Percentiles rank a stretch among this genome's conserved stretches.
These are phyloP conservation scores for Penicillium maclennaniae DNA, from an alignment of 495 filamentous ascomycete species.

Conservation along the genomic window DNA sequence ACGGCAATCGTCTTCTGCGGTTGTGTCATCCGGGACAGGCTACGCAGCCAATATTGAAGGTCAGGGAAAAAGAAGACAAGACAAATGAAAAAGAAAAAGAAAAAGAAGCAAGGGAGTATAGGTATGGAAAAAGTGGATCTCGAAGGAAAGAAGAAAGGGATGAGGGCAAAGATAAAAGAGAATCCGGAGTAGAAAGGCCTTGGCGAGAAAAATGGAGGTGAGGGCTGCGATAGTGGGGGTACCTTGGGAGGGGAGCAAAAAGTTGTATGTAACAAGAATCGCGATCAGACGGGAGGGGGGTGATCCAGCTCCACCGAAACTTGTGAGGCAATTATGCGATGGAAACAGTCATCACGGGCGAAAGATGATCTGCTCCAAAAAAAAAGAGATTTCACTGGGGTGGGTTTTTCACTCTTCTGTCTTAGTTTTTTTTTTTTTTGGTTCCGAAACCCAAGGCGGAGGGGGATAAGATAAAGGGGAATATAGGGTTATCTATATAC, in stretches of 20 bases:
- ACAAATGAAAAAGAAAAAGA: too few relatives aligned
- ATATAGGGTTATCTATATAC: neutral
- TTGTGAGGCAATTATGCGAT: conserved; percentile 21
- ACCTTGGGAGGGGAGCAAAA: conserved; percentile 25
- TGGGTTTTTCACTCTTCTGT: too few relatives aligned
- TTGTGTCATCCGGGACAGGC: conserved; percentile 40
- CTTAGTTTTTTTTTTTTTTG: too few relatives aligned
- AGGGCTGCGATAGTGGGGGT: conserved; percentile 28
- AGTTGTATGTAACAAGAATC: conserved; percentile 28
- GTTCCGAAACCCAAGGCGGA: conserved; percentile 14
- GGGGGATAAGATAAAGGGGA: conserved; percentile 18
- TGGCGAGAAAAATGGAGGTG: conserved; percentile 27
- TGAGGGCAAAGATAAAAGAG: conserved; percentile 16
- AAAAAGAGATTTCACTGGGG: conserved; percentile 7
- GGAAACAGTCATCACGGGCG: conserved; percentile 25
- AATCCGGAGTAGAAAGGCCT: conserved; percentile 27
- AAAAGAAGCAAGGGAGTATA: too few relatives aligned
- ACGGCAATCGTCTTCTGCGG: conserved; percentile 76
- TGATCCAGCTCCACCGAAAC: conserved; percentile 9
- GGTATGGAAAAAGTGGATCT: conserved; percentile 11
- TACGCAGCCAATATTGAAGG: neutral
- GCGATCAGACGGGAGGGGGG: conserved; percentile 19
- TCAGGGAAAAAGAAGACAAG: neutral
- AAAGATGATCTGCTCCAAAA: conserved; percentile 16
- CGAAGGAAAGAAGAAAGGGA: conserved; percentile 3